These are phyloP conservation scores for Pythium volutum DNA, from an alignment of 352 stramenopile species.

Conservation along the genomic window DNA sequence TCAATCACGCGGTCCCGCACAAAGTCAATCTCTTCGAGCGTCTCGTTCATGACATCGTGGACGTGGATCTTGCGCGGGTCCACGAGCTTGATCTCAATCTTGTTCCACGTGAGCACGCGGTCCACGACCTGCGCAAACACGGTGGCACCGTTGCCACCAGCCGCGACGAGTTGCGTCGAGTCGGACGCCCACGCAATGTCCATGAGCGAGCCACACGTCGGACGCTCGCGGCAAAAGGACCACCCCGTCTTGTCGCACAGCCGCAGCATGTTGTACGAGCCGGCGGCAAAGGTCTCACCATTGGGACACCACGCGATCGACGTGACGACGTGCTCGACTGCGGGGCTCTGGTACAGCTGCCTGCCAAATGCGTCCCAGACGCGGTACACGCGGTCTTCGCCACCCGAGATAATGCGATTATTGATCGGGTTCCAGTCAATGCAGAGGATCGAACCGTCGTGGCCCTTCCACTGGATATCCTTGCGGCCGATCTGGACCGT, in stretches of 20 bases:
- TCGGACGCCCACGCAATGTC: slow-evolving; percentile 88
- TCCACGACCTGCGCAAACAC: slow-evolving; percentile 90
- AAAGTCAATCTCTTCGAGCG: slow-evolving; percentile 91
- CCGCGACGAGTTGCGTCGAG: slow-evolving; percentile 88
- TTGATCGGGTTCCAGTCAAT: slow-evolving; percentile 94
- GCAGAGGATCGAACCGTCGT: slow-evolving; percentile 89
- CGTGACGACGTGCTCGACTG: slow-evolving; percentile 89
- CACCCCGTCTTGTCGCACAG: slow-evolving; percentile 93
- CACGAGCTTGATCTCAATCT: slow-evolving; percentile 83
- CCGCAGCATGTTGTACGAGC: slow-evolving; percentile 90
- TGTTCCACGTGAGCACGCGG: slow-evolving; percentile 84
- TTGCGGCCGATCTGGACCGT: slow-evolving; percentile 86
- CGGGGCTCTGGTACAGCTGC: slow-evolving; percentile 84
- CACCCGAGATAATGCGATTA: slow-evolving; percentile 89
- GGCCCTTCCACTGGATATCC: slow-evolving; percentile 89
- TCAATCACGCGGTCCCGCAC: slow-evolving; percentile 89
- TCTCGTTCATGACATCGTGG: slow-evolving; percentile 88
- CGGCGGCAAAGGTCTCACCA: slow-evolving; percentile 88
- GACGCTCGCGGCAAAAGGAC: slow-evolving; percentile 86
- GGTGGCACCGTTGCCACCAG: slow-evolving; percentile 82
- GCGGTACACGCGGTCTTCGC: slow-evolving; percentile 92
- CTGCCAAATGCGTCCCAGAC: slow-evolving; percentile 92
- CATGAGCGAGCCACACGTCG: slow-evolving; percentile 83
- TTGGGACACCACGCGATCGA: slow-evolving; percentile 91
- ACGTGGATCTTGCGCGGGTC: slow-evolving; percentile 88